Percentiles rank a stretch among this genome's conserved stretches.
Conservation (phyloP, 2,329 filamentous ascomycete species). For the Stachybotrys chlorohalonatus region DNA sequence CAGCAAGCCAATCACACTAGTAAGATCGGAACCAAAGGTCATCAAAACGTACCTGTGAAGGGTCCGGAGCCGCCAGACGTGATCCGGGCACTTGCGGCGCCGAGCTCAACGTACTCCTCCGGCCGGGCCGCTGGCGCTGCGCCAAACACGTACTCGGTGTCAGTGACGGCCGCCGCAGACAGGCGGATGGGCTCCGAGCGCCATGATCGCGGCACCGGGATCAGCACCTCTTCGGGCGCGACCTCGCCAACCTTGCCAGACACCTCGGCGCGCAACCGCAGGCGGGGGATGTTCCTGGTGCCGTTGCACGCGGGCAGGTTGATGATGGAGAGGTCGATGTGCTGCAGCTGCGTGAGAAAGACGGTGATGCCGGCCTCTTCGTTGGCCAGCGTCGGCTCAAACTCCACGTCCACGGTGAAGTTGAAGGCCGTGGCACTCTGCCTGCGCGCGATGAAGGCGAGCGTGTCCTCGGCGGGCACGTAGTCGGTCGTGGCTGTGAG, state of each 20-base stretch:
- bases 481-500: slow-evolving; percentile 34
- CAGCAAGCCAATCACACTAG: no score
- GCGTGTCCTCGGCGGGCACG: slow-evolving; percentile 30
- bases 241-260: slow-evolving; percentile 19
- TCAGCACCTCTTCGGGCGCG: slow-evolving; percentile 13
- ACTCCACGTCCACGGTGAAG: slow-evolving; percentile 36
- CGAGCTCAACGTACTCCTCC: slow-evolving; percentile 27
- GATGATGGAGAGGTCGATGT: slow-evolving; percentile 36
- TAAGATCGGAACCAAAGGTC: no score
- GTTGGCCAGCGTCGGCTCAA: slow-evolving; percentile 22
- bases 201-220: background rate
- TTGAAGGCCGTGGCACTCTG: slow-evolving; percentile 46
- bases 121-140: slow-evolving; percentile 17
- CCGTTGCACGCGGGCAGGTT: slow-evolving; percentile 17
- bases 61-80: slow-evolving; percentile 5
- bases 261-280: slow-evolving; percentile 35
- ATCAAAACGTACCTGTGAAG: slow-evolving; percentile 22
- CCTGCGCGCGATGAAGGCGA: slow-evolving; percentile 40
- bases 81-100: slow-evolving; percentile 15
- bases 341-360: slow-evolving; percentile 45
- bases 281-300: slow-evolving; percentile 24
- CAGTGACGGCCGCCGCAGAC: background rate
- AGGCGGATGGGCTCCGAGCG: background rate
- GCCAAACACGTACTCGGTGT: background rate
- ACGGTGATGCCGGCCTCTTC: slow-evolving; percentile 44